These are phyloP conservation scores for Cubamyces sp. DNA, from an alignment of 768 basidiomycete species.

Conservation along the genomic window DNA sequence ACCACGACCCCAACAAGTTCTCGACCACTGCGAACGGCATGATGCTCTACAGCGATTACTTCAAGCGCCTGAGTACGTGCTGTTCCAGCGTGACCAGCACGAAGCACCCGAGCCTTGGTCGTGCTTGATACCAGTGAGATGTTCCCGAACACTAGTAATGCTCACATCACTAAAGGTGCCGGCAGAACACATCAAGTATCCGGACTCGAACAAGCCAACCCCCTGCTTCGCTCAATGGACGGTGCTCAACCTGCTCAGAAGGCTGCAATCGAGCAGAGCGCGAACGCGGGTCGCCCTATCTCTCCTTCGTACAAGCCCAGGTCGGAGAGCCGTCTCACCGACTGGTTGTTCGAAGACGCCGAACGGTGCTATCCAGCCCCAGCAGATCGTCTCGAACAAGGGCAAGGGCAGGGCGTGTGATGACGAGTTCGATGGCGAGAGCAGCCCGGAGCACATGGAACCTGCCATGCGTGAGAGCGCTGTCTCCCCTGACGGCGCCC, in stretches of 20 bases:
- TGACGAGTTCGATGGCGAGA: conserved; percentile 54
- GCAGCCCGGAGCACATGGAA: conserved; percentile 44
- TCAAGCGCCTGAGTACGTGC: conserved; percentile 68
- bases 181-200: conserved; percentile 91
- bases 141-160: neutral
- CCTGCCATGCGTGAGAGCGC: conserved; percentile 51
- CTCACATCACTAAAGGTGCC: neutral
- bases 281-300: conserved; percentile 57
- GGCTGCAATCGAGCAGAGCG: conserved; percentile 39
- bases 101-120: conserved; percentile 55
- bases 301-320: conserved; percentile 55
- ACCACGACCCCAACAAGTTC: conserved; percentile 93
- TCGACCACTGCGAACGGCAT: conserved; percentile 91
- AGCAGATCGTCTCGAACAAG: conserved; percentile 40
- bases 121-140: conserved; percentile 92
- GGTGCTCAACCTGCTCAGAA: conserved; percentile 16
- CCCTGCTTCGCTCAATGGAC: conserved; percentile 29
- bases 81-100: conserved; percentile 88
- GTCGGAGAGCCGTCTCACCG: conserved; percentile 63
- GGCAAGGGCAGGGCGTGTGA: conserved; percentile 54
- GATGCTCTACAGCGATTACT: conserved; percentile 74
- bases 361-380: conserved; percentile 47
- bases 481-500: conserved; percentile 59
- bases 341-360: conserved; percentile 41
- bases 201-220: conserved; percentile 60